These are phyloP conservation scores for Lachancea mirantina DNA, from an alignment of 805 yeast species.

Conservation along the genomic window DNA sequence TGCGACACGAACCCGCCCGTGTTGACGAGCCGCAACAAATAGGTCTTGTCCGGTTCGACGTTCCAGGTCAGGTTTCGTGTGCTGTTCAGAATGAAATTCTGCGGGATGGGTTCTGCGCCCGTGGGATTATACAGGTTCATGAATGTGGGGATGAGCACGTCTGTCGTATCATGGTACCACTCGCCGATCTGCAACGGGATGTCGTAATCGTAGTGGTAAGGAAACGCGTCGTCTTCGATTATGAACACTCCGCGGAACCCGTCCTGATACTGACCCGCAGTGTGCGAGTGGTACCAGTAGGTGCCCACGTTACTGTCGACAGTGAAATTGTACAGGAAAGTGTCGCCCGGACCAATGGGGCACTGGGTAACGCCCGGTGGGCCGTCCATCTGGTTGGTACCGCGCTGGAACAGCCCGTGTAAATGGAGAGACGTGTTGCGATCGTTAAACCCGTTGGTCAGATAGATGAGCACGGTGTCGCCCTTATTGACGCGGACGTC, in stretches of 20 bases:
- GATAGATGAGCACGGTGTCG: constrained; percentile 64
- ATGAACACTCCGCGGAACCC: constrained; percentile 81
- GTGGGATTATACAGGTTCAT: constrained; percentile 79
- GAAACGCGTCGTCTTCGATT: constrained; percentile 62
- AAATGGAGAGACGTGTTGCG: constrained; percentile 68
- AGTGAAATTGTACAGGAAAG: constrained; percentile 79
- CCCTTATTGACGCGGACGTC: constrained; percentile 66
- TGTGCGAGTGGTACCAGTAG: constrained; percentile 97
- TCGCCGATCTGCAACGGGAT: constrained; percentile 62
- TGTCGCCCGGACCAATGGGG: constrained; percentile 76
- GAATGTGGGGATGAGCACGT: constrained; percentile 47
- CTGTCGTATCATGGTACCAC: constrained; percentile 71
- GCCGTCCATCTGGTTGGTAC: constrained; percentile 79
- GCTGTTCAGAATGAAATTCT: constrained; percentile 69
- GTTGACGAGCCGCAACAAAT: constrained; percentile 72
- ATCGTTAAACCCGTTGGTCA: constrained; percentile 65
- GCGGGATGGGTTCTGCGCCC: constrained; percentile 97
- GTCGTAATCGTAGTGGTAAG: constrained; percentile 79
- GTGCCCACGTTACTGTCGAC: constrained; percentile 77
- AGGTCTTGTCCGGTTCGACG: constrained; percentile 81
- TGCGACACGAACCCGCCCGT: constrained; percentile 90
- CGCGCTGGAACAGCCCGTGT: constrained; percentile 82
- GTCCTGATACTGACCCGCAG: constrained; percentile 84
- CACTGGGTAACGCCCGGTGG: constrained; percentile 85
- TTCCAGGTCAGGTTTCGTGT: constrained; percentile 68